Conservation (phyloP, 2,329 filamentous ascomycete genomes). For the Gnomoniopsis smithogilvyi region DNA sequence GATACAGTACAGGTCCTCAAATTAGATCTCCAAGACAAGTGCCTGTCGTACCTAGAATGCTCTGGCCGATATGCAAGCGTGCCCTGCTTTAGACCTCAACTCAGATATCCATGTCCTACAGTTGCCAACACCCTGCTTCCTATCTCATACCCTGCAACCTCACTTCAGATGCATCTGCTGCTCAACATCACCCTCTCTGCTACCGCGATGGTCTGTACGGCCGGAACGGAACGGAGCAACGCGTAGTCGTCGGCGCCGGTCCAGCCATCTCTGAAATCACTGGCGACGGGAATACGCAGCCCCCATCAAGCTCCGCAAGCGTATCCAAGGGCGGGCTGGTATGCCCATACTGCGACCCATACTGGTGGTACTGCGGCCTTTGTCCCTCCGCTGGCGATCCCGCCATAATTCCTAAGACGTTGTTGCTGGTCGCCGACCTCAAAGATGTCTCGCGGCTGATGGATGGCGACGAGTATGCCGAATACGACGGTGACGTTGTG, state of each 20-base stretch:
- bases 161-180: not conserved
- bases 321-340: not conserved
- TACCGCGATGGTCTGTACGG: slow-evolving; percentile 7
- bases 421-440: not conserved
- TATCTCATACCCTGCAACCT: not conserved
- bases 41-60: too few species aligned
- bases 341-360: not conserved
- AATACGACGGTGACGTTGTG: not conserved
- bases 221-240: not conserved
- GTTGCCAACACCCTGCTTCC: not conserved
- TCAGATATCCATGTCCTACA: too few species aligned
- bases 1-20: too few species aligned
- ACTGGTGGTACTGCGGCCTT: not conserved
- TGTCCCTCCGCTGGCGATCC: not conserved
- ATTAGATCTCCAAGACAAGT: too few species aligned
- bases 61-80: too few species aligned
- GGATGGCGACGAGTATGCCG: not conserved
- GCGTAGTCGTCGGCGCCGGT: not conserved
- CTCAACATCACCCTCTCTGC: not conserved
- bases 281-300: not conserved
- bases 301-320: slow-evolving; percentile 13
- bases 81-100: too few species aligned
- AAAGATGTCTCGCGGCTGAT: slow-evolving; percentile 2
- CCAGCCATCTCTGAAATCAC: slow-evolving; percentile 3
- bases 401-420: not conserved